Conservation (phyloP, 179 eudicot species). For the Beta macrorhiza region DNA sequence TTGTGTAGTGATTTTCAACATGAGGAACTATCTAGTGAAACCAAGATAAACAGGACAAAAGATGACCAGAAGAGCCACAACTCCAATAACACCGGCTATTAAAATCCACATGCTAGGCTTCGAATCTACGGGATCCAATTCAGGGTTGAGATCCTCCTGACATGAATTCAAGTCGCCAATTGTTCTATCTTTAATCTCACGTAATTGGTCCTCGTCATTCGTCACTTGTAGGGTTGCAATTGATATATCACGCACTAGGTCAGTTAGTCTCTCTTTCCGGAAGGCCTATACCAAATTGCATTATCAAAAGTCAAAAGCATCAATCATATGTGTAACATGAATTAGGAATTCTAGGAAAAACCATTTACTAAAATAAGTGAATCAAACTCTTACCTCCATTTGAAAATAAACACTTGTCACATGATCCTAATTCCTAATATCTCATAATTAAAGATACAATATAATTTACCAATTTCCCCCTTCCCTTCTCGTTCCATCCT, state of each 20-base stretch:
- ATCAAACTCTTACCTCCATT: too few species aligned
- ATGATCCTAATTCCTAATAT: too few species aligned
- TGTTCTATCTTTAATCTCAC: neutral
- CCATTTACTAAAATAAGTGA: too few species aligned
- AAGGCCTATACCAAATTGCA: slow-evolving; percentile 3
- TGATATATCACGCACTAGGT: slow-evolving; percentile 11
- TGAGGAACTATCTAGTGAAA: neutral
- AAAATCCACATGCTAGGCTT: slow-evolving; percentile 5
- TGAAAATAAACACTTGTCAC: too few species aligned
- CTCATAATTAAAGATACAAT: too few species aligned
- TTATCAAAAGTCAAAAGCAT: neutral
- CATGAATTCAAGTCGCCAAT: slow-evolving; percentile 17
- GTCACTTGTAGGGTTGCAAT: slow-evolving; percentile 9
- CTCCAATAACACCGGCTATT: neutral
- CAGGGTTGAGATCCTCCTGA: neutral
- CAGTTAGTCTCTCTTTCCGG: neutral
- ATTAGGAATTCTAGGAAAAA: too few species aligned
- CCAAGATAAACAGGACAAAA: slow-evolving; percentile 6
- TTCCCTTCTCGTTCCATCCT: too few species aligned
- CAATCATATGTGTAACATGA: neutral
- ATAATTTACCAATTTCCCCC: too few species aligned
- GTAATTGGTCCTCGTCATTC: neutral
- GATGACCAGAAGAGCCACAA: slow-evolving; percentile 15
- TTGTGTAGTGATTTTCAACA: too few species aligned
- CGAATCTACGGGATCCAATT: neutral